Conservation (phyloP, 139 green algal genomes). For the Chlorella sp. region DNA sequence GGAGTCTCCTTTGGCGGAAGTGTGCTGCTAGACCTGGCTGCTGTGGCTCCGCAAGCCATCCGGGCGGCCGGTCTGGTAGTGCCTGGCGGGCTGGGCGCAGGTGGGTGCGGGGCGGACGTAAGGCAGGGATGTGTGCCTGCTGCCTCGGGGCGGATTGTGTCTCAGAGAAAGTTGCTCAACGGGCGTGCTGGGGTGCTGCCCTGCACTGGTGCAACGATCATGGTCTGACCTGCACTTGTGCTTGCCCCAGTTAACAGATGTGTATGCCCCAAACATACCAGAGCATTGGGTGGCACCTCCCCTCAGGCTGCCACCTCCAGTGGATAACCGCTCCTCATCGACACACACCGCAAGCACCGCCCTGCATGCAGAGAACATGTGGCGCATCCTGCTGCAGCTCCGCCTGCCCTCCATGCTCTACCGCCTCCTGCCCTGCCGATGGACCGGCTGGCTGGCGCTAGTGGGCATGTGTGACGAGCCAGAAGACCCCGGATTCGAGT, state of each 20-base stretch:
- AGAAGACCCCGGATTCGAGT: background rate
- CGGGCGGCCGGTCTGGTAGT: background rate
- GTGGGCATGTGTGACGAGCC: background rate
- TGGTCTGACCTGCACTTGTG: too few species aligned
- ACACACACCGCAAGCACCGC: too few species aligned
- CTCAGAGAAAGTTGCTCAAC: background rate
- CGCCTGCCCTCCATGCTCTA: slow-evolving; percentile 17
- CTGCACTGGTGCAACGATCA: too few species aligned
- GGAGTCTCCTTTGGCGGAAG: slow-evolving; percentile 6
- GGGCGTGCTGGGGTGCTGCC: too few species aligned
- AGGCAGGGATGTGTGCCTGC: background rate
- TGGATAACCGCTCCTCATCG: too few species aligned
- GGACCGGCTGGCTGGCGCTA: background rate
- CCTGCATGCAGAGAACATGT: background rate
- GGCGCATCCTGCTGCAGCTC: background rate
- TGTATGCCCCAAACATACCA: too few species aligned
- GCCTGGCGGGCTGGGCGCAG: background rate
- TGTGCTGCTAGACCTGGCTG: background rate
- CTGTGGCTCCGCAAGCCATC: background rate
- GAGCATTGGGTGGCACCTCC: too few species aligned
- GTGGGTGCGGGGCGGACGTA: background rate
- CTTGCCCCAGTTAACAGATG: too few species aligned
- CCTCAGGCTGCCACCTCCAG: too few species aligned
- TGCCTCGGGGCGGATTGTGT: background rate
- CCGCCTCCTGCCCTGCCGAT: slow-evolving; percentile 20